These are phyloP conservation scores for Pleurotus tuber-regium DNA, from an alignment of 768 basidiomycete species.

Conservation along the genomic window DNA sequence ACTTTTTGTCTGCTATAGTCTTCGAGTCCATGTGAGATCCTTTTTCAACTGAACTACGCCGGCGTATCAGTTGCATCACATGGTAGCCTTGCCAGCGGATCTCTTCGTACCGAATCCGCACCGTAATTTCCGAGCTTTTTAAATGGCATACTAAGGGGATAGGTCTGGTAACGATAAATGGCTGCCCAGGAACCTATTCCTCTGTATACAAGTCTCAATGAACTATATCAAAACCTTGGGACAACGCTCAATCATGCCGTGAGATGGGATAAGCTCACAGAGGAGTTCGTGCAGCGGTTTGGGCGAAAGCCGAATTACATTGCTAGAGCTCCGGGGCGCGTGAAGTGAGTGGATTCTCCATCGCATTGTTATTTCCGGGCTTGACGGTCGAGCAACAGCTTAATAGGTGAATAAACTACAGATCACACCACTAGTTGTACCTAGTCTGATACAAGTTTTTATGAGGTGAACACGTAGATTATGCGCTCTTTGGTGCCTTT, in stretches of 20 bases:
- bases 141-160: background rate
- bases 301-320: slow-evolving; percentile 69
- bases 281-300: slow-evolving; percentile 62
- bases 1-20: too few species aligned
- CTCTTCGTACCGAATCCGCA: background rate
- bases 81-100: background rate
- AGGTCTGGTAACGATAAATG: slow-evolving; percentile 30
- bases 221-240: slow-evolving; percentile 52
- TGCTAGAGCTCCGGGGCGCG: slow-evolving; percentile 74
- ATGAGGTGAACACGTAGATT: slow-evolving; percentile 82
- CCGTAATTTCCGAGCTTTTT: background rate
- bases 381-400: too few species aligned
- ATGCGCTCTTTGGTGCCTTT: slow-evolving; percentile 78
- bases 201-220: slow-evolving; percentile 53
- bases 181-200: slow-evolving; percentile 59
- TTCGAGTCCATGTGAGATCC: too few species aligned
- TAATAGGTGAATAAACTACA: too few species aligned
- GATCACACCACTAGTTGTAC: too few species aligned
- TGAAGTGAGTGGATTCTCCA: slow-evolving; percentile 65
- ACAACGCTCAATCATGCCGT: slow-evolving; percentile 53
- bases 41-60: too few species aligned
- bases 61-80: background rate
- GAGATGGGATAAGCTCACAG: slow-evolving; percentile 60
- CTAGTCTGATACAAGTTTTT: too few species aligned
- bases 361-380: too few species aligned